phyloP scores from a whole-genome alignment of 2,329 filamentous ascomycete species.

The Ceratocystis papillata region DNA sequence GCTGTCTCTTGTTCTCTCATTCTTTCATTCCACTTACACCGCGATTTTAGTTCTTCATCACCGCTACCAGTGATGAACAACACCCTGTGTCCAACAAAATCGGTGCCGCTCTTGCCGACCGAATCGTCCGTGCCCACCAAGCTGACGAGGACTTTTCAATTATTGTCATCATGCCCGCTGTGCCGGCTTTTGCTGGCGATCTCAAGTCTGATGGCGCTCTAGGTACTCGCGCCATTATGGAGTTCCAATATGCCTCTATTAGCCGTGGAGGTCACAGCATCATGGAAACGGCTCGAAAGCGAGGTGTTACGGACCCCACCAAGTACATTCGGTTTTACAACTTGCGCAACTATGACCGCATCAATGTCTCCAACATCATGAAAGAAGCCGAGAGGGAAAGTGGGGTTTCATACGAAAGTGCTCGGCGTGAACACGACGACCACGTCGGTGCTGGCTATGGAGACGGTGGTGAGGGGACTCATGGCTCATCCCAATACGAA shows the following conservation, averaged over 20 bases:
- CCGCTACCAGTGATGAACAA: conserved; percentile 59
- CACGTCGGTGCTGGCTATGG: conserved; percentile 40
- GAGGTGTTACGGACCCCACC: conserved; percentile 57
- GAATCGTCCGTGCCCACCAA: conserved; percentile 59
- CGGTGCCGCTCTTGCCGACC: conserved; percentile 65
- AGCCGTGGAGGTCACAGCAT: conserved; percentile 67
- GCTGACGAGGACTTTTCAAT: conserved; percentile 59
- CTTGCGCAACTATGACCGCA: conserved; percentile 70
- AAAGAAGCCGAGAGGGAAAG: conserved; percentile 47
- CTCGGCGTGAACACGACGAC: conserved; percentile 53
- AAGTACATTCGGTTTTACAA: conserved; percentile 79
- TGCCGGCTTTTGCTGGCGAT: conserved; percentile 75
- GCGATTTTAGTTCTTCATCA: conserved; percentile 64
- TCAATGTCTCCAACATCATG: conserved; percentile 59
- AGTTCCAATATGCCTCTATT: conserved; percentile 74
- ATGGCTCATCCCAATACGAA: conserved; percentile 44
- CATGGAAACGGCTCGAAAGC: conserved; percentile 57
- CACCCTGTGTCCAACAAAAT: conserved; percentile 67
- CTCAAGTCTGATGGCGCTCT: conserved; percentile 60
- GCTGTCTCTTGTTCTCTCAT: not conserved
- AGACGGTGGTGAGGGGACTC: conserved; percentile 30
- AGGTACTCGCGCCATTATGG: conserved; percentile 76
- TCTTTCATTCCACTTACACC: conserved; percentile 20
- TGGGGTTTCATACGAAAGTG: conserved; percentile 58
- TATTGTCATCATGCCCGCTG: conserved; percentile 66